Evolutionary conservation across 257 asterid genomes (phyloP), one percentile per base, ranked within the genome.

Genomic region (Petunia secreta): DNA sequence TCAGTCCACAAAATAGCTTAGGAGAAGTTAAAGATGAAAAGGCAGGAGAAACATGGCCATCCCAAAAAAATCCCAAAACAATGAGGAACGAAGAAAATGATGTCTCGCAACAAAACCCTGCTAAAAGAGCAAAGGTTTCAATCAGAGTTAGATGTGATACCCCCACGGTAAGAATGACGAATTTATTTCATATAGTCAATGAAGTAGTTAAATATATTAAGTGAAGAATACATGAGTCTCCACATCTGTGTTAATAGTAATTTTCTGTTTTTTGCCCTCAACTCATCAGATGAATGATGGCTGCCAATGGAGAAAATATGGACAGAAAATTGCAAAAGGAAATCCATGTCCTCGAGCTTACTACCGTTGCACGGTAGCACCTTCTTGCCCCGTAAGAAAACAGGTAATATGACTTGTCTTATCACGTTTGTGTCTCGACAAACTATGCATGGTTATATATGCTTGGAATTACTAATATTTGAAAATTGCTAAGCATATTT

Each of bases 291-390:
- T 95, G 98, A 92, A 88, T 79, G 99, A 93, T 87, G 99, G 99
- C 11, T 95, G 99, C 57, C 99, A 95, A 87, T 95, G 99, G 99
- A 91, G 99, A 75, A 95, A 95, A 87, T 95, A 95, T 55, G 99
- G 99, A 7, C 99, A 95, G 59, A 95, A 95, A 90, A 89, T 92
- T 58, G 91, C 99, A 2, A 95, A 95, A 82, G 98, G 98, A 8
- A 95, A 95, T 44, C 99, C 99, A 2, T 93, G 99, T 86, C 99
- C 99, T n/a, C 84, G 99, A 79, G 98, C 99, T 38, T 95, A 95
- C 81, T 95, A 95, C 57, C 98, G 99, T 80, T 95, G 99, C 84
- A 93, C 98, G 1, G 92, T 93, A 3, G 97, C 99, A 68, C 92
- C 96, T 4, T 86, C 92, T 1, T 95, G 99, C 11, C 98, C 99